Evolutionary conservation across 495 filamentous ascomycete genomes (phyloP).

Genomic region (Amorphotheca resinae): DNA sequence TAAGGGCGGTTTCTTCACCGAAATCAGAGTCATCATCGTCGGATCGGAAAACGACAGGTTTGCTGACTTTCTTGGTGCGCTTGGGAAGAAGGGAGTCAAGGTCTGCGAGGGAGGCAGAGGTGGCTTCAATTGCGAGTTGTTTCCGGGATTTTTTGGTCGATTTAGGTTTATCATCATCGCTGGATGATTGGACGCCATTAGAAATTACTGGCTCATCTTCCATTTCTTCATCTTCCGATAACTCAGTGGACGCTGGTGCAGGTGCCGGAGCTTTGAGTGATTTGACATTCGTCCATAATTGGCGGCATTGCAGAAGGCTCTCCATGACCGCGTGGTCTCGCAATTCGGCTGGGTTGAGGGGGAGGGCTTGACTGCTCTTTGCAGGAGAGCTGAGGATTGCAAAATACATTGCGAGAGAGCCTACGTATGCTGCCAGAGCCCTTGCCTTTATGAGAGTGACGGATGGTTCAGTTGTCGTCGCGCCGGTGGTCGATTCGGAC

Average conservation of each 20-base stretch:
- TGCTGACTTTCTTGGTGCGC: slow-evolving; percentile 2
- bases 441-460: slow-evolving; percentile 53
- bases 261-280: slow-evolving; percentile 27
- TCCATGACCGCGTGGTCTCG: slow-evolving; percentile 85
- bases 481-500: slow-evolving; percentile 33
- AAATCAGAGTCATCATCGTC: slow-evolving; percentile 45
- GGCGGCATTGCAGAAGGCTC: slow-evolving; percentile 62
- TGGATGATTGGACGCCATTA: neutral
- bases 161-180: slow-evolving; percentile 10
- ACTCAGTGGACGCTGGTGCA: neutral
- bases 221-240: neutral
- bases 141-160: slow-evolving; percentile 14
- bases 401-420: slow-evolving; percentile 83
- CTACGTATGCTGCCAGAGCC: slow-evolving; percentile 72
- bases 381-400: slow-evolving; percentile 70
- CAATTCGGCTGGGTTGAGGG: slow-evolving; percentile 52
- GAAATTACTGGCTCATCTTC: neutral
- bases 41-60: neutral
- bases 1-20: slow-evolving; percentile 43
- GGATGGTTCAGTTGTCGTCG: slow-evolving; percentile 33
- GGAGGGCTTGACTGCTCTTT: slow-evolving; percentile 28
- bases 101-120: slow-evolving; percentile 27
- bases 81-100: slow-evolving; percentile 24
- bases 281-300: slow-evolving; percentile 70
- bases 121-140: slow-evolving; percentile 5